Evolutionary conservation across 371 early-diverging fungal genomes (phyloP).

Genomic region (Mucor lusitanicus): DNA sequence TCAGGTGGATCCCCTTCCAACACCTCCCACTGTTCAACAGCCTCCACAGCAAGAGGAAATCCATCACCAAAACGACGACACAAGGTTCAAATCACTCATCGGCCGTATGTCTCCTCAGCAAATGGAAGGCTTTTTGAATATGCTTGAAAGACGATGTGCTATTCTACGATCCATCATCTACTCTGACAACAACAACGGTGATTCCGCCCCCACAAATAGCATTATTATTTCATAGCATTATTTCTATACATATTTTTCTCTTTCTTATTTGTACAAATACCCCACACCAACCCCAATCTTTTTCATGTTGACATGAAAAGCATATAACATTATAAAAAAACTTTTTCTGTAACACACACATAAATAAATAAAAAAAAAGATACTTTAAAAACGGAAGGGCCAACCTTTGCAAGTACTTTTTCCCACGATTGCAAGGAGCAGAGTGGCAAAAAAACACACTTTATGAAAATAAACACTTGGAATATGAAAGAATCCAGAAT

Average conservation of each 20-base stretch:
- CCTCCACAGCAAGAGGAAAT: not conserved
- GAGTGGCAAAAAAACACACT: not conserved
- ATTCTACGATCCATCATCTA: constrained; percentile 29
- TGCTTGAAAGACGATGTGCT: constrained; percentile 30
- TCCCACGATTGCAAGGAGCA: not conserved
- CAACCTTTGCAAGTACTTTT: not conserved
- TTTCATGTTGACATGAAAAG: constrained; percentile 6
- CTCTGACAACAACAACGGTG: not conserved
- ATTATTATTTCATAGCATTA: constrained; percentile 7
- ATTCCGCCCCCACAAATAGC: not conserved
- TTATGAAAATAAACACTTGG: not conserved
- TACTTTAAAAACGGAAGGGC: constrained; percentile 4
- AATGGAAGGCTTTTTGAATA: constrained; percentile 23
- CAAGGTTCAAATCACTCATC: constrained; percentile 21
- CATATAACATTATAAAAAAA: not conserved
- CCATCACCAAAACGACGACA: constrained; percentile 18
- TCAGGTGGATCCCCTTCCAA: not conserved
- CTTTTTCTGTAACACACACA: constrained; percentile 4
- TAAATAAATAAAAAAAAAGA: constrained; percentile 1
- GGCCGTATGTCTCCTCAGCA: constrained; percentile 26
- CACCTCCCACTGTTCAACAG: not conserved
- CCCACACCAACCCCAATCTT: not conserved
- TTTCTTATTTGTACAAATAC: constrained; percentile 5
- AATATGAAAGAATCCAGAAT: not conserved
- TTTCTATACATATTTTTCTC: constrained; percentile 2